Conservation (phyloP, 371 early-diverging fungal species). For the Choanephora cucurbitarum region DNA sequence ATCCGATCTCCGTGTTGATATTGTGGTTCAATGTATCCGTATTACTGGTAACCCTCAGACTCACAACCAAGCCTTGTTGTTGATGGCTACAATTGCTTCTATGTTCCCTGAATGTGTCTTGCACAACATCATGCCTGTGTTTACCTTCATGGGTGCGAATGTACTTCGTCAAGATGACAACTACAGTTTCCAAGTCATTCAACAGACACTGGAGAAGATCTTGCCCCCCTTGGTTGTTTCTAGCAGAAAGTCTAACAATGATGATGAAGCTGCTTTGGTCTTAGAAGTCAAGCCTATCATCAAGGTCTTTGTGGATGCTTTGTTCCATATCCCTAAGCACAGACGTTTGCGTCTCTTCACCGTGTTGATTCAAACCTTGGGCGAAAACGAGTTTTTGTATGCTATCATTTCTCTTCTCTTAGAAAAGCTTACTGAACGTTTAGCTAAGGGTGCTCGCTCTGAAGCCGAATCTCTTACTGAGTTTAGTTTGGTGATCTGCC, state of each 20-base stretch:
- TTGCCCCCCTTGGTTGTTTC: constrained; percentile 81
- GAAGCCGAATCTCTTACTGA: constrained; percentile 65
- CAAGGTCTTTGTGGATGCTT: constrained; percentile 90
- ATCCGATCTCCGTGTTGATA: constrained; percentile 73
- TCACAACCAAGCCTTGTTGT: constrained; percentile 84
- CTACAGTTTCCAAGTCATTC: constrained; percentile 94
- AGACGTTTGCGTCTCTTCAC: constrained; percentile 88
- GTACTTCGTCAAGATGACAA: constrained; percentile 93
- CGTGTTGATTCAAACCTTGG: constrained; percentile 79
- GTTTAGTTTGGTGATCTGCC: constrained; percentile 66
- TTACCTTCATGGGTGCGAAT: constrained; percentile 98
- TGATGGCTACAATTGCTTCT: constrained; percentile 88
- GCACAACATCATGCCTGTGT: constrained; percentile 93
- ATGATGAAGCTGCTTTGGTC: constrained; percentile 39
- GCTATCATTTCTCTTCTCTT: constrained; percentile 75
- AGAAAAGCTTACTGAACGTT: constrained; percentile 64
- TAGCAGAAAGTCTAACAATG: constrained; percentile 52
- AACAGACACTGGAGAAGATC: constrained; percentile 84
- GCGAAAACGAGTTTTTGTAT: constrained; percentile 73
- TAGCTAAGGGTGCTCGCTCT: constrained; percentile 52
- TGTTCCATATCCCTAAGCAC: constrained; percentile 92
- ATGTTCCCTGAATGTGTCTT: constrained; percentile 85
- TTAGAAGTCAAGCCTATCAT: constrained; percentile 72
- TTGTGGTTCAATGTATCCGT: constrained; percentile 89
- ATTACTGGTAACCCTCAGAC: constrained; percentile 94